Evolutionary conservation across 345 rosid genomes (phyloP).

Genomic region (Microthlaspi erraticum): DNA sequence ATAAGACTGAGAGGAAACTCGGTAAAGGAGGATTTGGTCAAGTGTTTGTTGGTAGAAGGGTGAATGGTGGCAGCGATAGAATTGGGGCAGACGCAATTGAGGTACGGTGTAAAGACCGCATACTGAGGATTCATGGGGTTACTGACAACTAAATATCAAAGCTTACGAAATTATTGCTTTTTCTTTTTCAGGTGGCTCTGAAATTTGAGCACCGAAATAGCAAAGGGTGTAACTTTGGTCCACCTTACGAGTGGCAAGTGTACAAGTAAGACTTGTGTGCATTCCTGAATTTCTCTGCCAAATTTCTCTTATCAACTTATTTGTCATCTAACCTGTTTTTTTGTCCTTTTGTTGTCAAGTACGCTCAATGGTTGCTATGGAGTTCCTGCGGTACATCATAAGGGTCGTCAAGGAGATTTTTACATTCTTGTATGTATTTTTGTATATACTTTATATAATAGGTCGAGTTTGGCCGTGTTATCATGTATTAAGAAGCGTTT

Average conservation of each 20-base stretch:
- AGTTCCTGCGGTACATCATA: conserved; percentile 81
- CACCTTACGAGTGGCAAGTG: conserved; percentile 98
- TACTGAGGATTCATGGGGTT: background rate
- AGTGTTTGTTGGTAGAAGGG: conserved; percentile 81
- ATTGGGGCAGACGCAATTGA: conserved; percentile 65
- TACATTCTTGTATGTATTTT: conserved; percentile 70
- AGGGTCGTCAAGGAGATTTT: conserved; percentile 96
- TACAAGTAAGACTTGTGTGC: conserved; percentile 64
- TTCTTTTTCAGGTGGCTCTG: conserved; percentile 73
- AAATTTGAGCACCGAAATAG: conserved; percentile 94
- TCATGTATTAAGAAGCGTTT: conserved; percentile 33
- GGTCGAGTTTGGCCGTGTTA: conserved; percentile 22
- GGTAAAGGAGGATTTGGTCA: conserved; percentile 96
- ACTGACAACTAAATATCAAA: background rate
- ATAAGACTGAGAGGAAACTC: conserved; percentile 68
- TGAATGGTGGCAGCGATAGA: conserved; percentile 52
- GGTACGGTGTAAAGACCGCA: conserved; percentile 47
- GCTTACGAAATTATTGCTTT: background rate
- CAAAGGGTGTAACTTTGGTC: conserved; percentile 97
- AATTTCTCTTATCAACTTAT: conserved; percentile 12
- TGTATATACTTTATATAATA: conserved; percentile 1
- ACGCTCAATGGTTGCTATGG: conserved; percentile 79
- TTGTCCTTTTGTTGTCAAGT: conserved; percentile 42
- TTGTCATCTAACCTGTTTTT: conserved; percentile 23
- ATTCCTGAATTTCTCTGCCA: background rate